phyloP scores from a whole-genome alignment of 495 filamentous ascomycete species.

The Aspergillus carlsbadensis region DNA sequence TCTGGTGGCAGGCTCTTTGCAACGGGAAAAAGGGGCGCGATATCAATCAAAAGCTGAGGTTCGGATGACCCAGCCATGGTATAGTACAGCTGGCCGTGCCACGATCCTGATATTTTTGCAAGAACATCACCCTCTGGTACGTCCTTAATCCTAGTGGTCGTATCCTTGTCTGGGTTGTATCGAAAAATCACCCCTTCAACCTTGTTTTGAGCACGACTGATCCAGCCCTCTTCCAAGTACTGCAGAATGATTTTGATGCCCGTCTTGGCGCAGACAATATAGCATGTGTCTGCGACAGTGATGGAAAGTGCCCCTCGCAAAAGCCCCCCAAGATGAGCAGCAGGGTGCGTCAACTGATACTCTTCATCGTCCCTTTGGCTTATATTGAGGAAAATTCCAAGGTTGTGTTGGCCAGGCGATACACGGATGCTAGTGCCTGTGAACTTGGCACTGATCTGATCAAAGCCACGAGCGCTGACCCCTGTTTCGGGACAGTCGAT shows the following conservation, averaged over 20 bases:
- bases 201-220: conserved; percentile 85
- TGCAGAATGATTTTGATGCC: conserved; percentile 86
- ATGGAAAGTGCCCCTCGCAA: conserved; percentile 79
- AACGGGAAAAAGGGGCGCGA: conserved; percentile 72
- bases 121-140: conserved; percentile 81
- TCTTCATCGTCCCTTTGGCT: conserved; percentile 78
- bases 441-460: conserved; percentile 96
- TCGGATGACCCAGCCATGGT: conserved; percentile 57
- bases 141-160: conserved; percentile 73
- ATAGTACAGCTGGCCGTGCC: conserved; percentile 72
- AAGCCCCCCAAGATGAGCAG: conserved; percentile 87
- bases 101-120: conserved; percentile 78
- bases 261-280: conserved; percentile 81
- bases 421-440: conserved; percentile 94
- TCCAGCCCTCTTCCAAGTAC: conserved; percentile 93
- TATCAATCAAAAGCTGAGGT: conserved; percentile 77
- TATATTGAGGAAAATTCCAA: conserved; percentile 91
- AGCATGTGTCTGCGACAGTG: conserved; percentile 84
- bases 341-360: conserved; percentile 92
- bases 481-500: conserved; percentile 91
- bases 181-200: conserved; percentile 89
- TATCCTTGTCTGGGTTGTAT: conserved; percentile 80
- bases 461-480: conserved; percentile 83
- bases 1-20: conserved; percentile 75
- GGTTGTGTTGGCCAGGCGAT: conserved; percentile 85